phyloP scores from a whole-genome alignment of 345 rosid genomes.

The Microcos paniculata region DNA sequence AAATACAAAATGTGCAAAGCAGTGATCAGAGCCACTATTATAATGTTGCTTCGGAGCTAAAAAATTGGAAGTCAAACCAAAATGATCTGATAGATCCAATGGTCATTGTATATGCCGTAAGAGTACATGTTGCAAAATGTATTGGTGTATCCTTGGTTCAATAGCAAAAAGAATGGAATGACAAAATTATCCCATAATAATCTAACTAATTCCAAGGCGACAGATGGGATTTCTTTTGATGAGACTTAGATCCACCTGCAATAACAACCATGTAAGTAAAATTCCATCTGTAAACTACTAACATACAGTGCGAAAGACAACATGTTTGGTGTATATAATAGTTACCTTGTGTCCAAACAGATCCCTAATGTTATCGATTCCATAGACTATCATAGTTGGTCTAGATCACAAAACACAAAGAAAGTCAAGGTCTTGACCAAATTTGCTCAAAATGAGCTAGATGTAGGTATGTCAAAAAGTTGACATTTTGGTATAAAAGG shows the following conservation, averaged over 20 bases:
- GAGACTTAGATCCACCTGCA: conserved; percentile 85
- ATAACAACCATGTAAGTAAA: not conserved
- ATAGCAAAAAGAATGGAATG: not conserved
- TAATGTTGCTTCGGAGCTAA: not conserved
- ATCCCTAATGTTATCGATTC: conserved; percentile 79
- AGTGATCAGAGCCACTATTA: not conserved
- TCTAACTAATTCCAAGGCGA: conserved; percentile 55
- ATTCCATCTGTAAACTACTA: not conserved
- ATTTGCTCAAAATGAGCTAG: not conserved
- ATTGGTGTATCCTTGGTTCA: not conserved
- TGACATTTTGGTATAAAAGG: too few relatives aligned
- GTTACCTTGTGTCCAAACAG: conserved; percentile 96
- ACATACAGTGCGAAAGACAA: not conserved
- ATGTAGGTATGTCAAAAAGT: not conserved
- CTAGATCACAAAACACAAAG: conserved; percentile 37
- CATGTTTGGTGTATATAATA: not conserved
- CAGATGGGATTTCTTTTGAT: conserved; percentile 76
- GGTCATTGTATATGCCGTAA: not conserved
- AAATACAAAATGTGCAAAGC: not conserved
- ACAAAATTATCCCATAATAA: not conserved
- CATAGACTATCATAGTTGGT: conserved; percentile 91
- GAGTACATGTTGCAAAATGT: not conserved
- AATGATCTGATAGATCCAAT: not conserved
- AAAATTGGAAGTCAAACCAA: not conserved
- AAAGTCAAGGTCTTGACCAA: not conserved